Evolutionary conservation across 176 grass and related monocot species (phyloP).

Genomic region (Poa annua): DNA sequence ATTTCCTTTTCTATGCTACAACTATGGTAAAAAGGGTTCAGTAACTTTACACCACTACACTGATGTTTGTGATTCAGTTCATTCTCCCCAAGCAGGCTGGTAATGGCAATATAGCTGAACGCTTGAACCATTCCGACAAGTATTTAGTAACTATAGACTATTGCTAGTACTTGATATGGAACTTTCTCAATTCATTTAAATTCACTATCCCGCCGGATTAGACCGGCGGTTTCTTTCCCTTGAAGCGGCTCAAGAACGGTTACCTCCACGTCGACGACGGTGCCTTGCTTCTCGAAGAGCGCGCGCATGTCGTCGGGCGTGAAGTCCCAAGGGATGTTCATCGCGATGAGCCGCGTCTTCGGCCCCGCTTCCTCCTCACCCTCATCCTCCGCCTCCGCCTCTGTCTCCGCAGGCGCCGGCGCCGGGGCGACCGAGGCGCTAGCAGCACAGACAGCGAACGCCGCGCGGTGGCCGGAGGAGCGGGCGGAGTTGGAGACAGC

Average conservation of each 20-base stretch:
- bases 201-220: neutral
- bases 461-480: slow-evolving; percentile 24
- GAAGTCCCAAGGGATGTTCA: slow-evolving; percentile 92
- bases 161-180: neutral
- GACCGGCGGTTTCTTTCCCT: neutral
- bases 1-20: slow-evolving; percentile 6
- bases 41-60: neutral
- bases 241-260: slow-evolving; percentile 23
- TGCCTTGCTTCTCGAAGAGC: slow-evolving; percentile 80
- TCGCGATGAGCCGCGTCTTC: slow-evolving; percentile 72
- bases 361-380: slow-evolving; percentile 33
- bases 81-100: slow-evolving; percentile 13
- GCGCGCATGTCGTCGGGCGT: slow-evolving; percentile 70
- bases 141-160: neutral
- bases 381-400: slow-evolving; percentile 29
- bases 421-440: slow-evolving; percentile 35
- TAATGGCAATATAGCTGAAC: slow-evolving; percentile 5
- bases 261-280: slow-evolving; percentile 78
- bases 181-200: neutral
- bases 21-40: neutral
- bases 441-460: neutral
- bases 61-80: slow-evolving; percentile 4
- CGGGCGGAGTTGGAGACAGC: slow-evolving; percentile 8
- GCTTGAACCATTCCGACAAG: neutral
- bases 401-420: slow-evolving; percentile 16